Evolutionary conservation across 192 early-diverging fungal species (phyloP), one percentile per base, ranked within the genome.

Genomic region (Gigaspora rosea): DNA sequence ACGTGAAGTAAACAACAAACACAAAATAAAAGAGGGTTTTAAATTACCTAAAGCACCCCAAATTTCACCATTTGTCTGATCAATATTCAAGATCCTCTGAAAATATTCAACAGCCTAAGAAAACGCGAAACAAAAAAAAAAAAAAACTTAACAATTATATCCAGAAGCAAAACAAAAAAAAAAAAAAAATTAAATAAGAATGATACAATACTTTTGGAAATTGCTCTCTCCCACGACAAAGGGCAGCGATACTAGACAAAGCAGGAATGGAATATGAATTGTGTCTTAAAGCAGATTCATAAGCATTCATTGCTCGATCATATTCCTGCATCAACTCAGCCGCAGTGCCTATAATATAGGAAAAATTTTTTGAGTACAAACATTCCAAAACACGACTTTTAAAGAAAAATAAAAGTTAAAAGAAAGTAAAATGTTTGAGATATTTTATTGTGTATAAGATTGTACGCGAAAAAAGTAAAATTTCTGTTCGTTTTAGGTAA

Each of bases 231-330:
- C 88, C 81, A 80, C 94, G 86, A 81, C 93, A 97, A 15, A 98
- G 86, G 47, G 92, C 88, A 16, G 95, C 96, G 47, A 94, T 92
- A 71, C 89, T 90, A 35, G 90, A 92, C 20, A 98, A 82, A 4
- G 95, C 95, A 51, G 82, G 78, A 51, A 94, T 85, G 15, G 95
- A 96, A 80, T 95, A 92, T n/a, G 95, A 93, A 82, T 98, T 97
- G 78, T 99, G 94, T 54, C 95, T 88, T 22, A 99, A 89, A 6
- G 95, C 96, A 12, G 87, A 84, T 79, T 98, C 96, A 78, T 97
- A 99, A 8, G 93, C 90, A 27, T 81, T 84, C 71, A 95, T 86
- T 3, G 97, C 96, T 47, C 92, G 88, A 64, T 98, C 97, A 8
- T 85, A 87, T 52, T 98, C 95, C 63, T 86, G 84, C 92, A 82